Base-by-base conservation (phyloP, 805 yeast species). In the Teunomyces pallodes region DNA sequence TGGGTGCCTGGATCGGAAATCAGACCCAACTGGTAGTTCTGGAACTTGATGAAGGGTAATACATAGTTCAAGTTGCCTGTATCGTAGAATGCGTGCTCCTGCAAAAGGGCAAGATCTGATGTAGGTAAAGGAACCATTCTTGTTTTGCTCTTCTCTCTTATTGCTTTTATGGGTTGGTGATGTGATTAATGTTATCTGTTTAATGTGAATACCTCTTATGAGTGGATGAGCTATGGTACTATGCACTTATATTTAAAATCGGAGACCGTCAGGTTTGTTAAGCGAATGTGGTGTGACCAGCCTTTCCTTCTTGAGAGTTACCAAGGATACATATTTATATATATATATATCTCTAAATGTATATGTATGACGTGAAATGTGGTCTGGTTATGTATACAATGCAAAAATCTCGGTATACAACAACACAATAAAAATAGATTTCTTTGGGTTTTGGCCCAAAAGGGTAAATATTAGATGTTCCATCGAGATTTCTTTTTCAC, bases 41-140 rank as follows among this genome's bases (percentile, higher is more conserved):
- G 64, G 40, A 53, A 46, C 35, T 58, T 59, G 36, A 57, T 54
- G 31, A 60, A 52, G 2, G 65, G 65, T 43, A 60, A 43, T 5
- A 61, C 51, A 47, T 60, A 53, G 42, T 59, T 60, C 20, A 58
- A 42, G 45, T 62, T 60, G 14, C 67, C 68, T 0, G 66, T 52
- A 10, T 62, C 67, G 46, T 65, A 64, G 54, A 60, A 65, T 13
- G 59, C 60, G 53, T 65, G 69, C 43, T 65, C 70, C 12, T 51
- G 43, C 42, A 61, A 51, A 45, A 61, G 51, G 30, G 45, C 42
- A 6, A 36, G 31, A 41, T 61, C 65, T 26, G 48, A 28, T 5
- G 56, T 47, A n/a, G 66, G 65, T 33, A 48, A 47, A 10, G 66
- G 66, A 20, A 59, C 53, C 64, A 59, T 59, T n/a, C 7, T 26